phyloP scores from a whole-genome alignment of 352 stramenopile species.

The Globisporangium canariense region DNA sequence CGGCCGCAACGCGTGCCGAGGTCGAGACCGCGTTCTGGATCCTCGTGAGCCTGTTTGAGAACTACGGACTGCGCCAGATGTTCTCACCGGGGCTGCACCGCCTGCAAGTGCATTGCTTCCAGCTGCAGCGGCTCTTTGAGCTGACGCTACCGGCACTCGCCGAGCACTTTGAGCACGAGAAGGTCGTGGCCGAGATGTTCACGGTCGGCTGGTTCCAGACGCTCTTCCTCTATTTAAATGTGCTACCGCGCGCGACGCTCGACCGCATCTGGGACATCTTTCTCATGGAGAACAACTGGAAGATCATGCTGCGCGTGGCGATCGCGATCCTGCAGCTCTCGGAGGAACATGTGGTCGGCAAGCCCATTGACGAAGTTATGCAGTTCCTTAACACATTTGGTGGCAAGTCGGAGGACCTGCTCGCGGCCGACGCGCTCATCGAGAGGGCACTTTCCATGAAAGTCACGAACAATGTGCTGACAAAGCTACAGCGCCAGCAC shows the following conservation, averaged over 20 bases:
- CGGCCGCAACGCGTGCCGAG: constrained; percentile 41
- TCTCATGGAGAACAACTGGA: constrained; percentile 82
- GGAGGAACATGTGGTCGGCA: constrained; percentile 52
- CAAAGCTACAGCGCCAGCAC: constrained; percentile 71
- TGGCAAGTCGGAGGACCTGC: constrained; percentile 45
- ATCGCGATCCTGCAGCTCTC: constrained; percentile 69
- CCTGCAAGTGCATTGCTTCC: constrained; percentile 79
- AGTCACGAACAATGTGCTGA: constrained; percentile 74
- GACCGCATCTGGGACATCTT: constrained; percentile 88
- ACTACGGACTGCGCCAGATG: constrained; percentile 76
- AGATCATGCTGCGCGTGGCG: constrained; percentile 76
- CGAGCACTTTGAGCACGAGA: constrained; percentile 73
- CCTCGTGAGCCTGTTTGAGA: constrained; percentile 76
- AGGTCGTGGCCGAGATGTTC: constrained; percentile 86
- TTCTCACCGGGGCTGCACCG: constrained; percentile 69
- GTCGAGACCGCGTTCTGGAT: constrained; percentile 82
- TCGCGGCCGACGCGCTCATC: constrained; percentile 46
- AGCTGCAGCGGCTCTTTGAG: constrained; percentile 69
- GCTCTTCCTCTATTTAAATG: constrained; percentile 84
- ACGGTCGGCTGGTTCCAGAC: constrained; percentile 88
- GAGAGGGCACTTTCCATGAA: constrained; percentile 62
- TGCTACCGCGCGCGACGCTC: constrained; percentile 62
- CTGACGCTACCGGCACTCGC: constrained; percentile 49
- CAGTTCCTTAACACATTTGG: constrained; percentile 86
- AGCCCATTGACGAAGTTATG: constrained; percentile 83